phyloP scores from a whole-genome alignment of 495 filamentous ascomycete genomes.

The Aspergillus indologenus region DNA sequence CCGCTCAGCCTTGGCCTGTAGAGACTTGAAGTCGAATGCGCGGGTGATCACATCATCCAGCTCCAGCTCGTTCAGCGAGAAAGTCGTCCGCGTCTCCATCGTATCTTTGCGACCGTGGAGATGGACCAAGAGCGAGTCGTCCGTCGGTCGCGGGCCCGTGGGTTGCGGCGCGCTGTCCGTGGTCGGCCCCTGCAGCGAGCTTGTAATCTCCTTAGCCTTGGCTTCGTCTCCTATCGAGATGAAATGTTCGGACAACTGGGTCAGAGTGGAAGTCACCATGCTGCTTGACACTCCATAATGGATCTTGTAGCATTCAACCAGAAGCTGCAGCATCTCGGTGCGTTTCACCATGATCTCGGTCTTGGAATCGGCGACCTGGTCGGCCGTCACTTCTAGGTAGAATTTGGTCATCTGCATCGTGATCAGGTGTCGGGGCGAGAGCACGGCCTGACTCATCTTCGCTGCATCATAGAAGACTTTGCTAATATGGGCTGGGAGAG shows the following conservation, averaged over 20 bases:
- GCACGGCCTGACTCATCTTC: constrained; percentile 26
- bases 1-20: constrained; percentile 16
- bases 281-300: constrained; percentile 35
- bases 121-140: constrained; percentile 25
- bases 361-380: constrained; percentile 25
- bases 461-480: constrained; percentile 25
- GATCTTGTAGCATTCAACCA: constrained; percentile 37
- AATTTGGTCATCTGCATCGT: constrained; percentile 32
- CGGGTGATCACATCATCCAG: constrained; percentile 16
- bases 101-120: constrained; percentile 28
- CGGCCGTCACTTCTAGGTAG: constrained; percentile 33
- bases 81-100: constrained; percentile 18
- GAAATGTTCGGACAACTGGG: constrained; percentile 35
- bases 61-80: constrained; percentile 16
- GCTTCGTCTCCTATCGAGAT: constrained; percentile 23
- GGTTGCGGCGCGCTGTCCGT: constrained; percentile 5
- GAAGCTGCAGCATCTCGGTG: constrained; percentile 27
- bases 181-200: constrained; percentile 6
- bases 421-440: constrained; percentile 26
- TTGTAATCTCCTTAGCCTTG: constrained; percentile 18
- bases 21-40: constrained; percentile 12
- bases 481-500: constrained; percentile 4
- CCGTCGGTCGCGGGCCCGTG: constrained; percentile 9
- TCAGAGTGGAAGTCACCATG: constrained; percentile 27
- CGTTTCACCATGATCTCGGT: constrained; percentile 38